phyloP scores from a whole-genome alignment of 2,329 filamentous ascomycete genomes.

The Trichoderma cornu-damae region DNA sequence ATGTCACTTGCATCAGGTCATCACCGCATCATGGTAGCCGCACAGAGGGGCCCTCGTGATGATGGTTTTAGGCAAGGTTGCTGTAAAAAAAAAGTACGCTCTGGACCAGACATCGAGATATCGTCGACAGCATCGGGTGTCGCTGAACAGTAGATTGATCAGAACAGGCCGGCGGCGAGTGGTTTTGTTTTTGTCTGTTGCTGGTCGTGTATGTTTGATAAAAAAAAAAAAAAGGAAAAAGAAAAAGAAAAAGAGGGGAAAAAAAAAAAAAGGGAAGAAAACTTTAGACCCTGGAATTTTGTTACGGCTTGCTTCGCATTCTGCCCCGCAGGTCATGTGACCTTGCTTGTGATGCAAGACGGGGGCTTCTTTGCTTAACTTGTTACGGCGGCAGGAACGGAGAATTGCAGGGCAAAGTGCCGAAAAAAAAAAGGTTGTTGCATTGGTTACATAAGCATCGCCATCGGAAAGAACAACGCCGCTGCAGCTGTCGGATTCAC shows the following conservation, averaged over 20 bases:
- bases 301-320: background rate
- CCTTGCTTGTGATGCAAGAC: background rate
- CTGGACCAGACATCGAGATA: slow-evolving; percentile 53
- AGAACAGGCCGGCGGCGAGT: slow-evolving; percentile 35
- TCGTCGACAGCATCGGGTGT: slow-evolving; percentile 41
- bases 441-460: background rate
- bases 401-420: background rate
- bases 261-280: background rate
- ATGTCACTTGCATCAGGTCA: slow-evolving; percentile 64
- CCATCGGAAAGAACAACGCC: background rate
- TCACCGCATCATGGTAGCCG: slow-evolving; percentile 62
- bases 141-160: slow-evolving; percentile 26
- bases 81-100: slow-evolving; percentile 40
- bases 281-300: too few relatives aligned
- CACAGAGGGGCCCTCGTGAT: slow-evolving; percentile 60
- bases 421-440: background rate
- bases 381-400: background rate
- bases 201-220: slow-evolving; percentile 41
- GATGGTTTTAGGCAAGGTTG: slow-evolving; percentile 63
- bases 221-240: slow-evolving; percentile 4
- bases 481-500: too few relatives aligned
- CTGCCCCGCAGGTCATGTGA: slow-evolving; percentile 26
- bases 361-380: background rate
- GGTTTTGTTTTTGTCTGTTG: slow-evolving; percentile 28
- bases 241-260: background rate